Evolutionary conservation across 106 monocot genomes (phyloP), one percentile per base, ranked within the genome.

Genomic region (Platanthera zijinensis): DNA sequence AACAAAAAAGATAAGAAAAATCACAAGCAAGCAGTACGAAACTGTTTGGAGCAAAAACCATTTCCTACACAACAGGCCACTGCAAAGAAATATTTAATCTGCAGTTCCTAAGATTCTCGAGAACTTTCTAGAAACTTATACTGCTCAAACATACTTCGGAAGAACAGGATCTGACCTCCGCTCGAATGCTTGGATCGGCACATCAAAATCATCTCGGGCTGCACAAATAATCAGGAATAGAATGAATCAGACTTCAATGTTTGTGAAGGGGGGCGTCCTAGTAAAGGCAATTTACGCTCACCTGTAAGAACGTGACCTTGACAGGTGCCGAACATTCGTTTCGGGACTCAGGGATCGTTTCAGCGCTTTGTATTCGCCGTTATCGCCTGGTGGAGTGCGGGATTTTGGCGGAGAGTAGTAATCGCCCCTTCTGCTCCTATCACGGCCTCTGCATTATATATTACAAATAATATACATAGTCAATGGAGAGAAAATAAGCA

Each of bases 281-380:
- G 48, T 48, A 72, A 22, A 48, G 15, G 15, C 10, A 18, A 51
- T 10, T 25, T 73, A 18, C 6, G 12, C 39, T 75, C 56, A 75
- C 74, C 74, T 75, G 17, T 75, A 75, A 0, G 74, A 75, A 17
- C 56, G 74, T 0, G 74, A 57, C 74, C 74, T 56, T 17, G 74
- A 53, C 12, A 56, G 45, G 12, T 6, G 52, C 30, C 56, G 74
- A 56, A 8, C 56, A 19, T 75, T 75, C 39, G 30, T 32, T 7
- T 54, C 74, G 7, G 74, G 74, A 75, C 74, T 75, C 8, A 14
- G 54, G 5, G 74, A 75, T 15, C 39, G 39, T 75, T 57, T 52
- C 8, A 7, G 74, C 22, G 54, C 39, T 18, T 57, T 75, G 17
- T 54, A 56, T 15, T 75, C 13, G 2, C 7, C 21, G 21, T 25